phyloP scores from a whole-genome alignment of 176 grass and related monocot species.

The Olyra latifolia region DNA sequence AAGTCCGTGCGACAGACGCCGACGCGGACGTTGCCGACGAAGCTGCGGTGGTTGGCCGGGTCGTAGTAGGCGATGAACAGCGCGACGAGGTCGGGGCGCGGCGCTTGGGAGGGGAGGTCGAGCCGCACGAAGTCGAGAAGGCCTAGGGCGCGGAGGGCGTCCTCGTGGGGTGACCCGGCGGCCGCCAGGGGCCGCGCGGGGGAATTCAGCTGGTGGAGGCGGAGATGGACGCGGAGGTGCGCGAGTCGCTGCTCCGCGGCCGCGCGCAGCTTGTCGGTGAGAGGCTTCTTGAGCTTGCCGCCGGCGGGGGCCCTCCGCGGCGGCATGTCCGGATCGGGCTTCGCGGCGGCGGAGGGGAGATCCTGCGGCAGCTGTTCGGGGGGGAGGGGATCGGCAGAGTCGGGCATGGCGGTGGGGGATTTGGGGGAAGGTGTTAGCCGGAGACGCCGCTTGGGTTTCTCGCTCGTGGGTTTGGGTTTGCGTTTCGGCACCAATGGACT shows the following conservation, averaged over 20 bases:
- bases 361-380: constrained; percentile 11
- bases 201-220: background rate
- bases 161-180: constrained; percentile 37
- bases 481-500: background rate
- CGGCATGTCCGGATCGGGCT: constrained; percentile 45
- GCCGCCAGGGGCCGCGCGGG: constrained; percentile 17
- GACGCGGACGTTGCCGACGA: constrained; percentile 56
- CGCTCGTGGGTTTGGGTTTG: constrained; percentile 17
- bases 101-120: constrained; percentile 28
- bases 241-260: constrained; percentile 50
- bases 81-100: constrained; percentile 59
- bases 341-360: background rate
- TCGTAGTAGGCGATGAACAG: constrained; percentile 77
- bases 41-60: constrained; percentile 49
- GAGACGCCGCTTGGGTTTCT: background rate
- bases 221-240: constrained; percentile 41
- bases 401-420: constrained; percentile 40
- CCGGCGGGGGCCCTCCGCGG: constrained; percentile 13
- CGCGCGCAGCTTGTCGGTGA: constrained; percentile 52
- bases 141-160: constrained; percentile 58
- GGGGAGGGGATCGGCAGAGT: constrained; percentile 9
- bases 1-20: constrained; percentile 56
- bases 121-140: constrained; percentile 70
- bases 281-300: constrained; percentile 50
- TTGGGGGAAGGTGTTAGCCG: background rate